phyloP scores from a whole-genome alignment of 805 yeast species.

The Tetrapisispora iriomotensis region DNA sequence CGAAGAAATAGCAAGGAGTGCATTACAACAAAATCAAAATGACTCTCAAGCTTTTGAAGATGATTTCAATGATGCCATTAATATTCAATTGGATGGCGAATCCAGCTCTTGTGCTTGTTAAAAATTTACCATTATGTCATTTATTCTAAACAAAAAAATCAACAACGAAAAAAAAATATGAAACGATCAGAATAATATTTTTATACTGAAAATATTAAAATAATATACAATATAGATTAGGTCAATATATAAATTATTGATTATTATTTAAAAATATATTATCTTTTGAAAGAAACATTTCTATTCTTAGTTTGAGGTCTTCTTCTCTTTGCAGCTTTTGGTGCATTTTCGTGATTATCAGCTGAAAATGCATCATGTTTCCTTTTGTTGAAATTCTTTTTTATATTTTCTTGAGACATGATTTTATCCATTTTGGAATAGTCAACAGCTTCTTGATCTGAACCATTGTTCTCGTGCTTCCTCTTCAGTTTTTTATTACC shows the following conservation, averaged over 20 bases:
- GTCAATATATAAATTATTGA: background rate
- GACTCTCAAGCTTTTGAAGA: slow-evolving; percentile 76
- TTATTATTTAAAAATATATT: slow-evolving; percentile 1
- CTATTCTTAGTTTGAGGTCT: slow-evolving; percentile 18
- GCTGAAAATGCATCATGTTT: slow-evolving; percentile 54
- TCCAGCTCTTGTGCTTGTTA: slow-evolving; percentile 66
- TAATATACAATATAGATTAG: background rate
- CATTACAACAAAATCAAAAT: slow-evolving; percentile 74
- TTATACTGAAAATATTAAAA: too few species aligned
- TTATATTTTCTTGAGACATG: slow-evolving; percentile 16
- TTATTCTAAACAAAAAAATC: too few species aligned
- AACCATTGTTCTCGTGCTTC: slow-evolving; percentile 1
- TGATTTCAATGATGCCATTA: slow-evolving; percentile 93
- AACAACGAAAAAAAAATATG: too few species aligned
- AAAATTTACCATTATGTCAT: background rate
- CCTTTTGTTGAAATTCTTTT: slow-evolving; percentile 25
- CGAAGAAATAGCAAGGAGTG: slow-evolving; percentile 91
- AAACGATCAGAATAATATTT: too few species aligned
- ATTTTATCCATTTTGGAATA: slow-evolving; percentile 37
- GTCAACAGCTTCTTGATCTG: slow-evolving; percentile 29
- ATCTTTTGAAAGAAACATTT: slow-evolving; percentile 24
- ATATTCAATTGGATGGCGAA: slow-evolving; percentile 84
- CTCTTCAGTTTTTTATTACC: slow-evolving; percentile 5
- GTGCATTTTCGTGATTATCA: slow-evolving; percentile 35
- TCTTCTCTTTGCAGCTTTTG: slow-evolving; percentile 41